Percentiles rank a stretch among this genome's conserved stretches.
Evolutionary conservation across 73 alveolate genomes (phyloP).

Genomic region (Breviolum minutum): DNA sequence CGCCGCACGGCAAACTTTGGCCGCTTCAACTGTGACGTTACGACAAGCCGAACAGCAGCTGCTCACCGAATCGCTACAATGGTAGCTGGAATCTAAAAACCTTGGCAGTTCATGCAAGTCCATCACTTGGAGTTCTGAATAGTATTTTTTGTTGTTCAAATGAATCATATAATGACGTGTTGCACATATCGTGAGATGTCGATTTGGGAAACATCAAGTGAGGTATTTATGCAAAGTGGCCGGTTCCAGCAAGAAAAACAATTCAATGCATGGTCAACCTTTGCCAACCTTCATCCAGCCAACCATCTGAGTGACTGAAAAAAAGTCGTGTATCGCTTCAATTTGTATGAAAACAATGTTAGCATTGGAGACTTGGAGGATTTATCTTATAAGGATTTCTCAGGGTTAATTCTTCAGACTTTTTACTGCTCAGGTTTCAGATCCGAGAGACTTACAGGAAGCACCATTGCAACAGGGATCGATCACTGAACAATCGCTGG

Average conservation of each 20-base stretch:
- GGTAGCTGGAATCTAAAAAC: constrained; percentile 67
- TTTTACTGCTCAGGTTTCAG: not conserved
- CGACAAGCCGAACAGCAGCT: constrained; percentile 42
- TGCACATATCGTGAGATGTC: not conserved
- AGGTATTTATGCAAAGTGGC: no score
- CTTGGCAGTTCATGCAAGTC: not conserved
- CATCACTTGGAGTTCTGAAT: no score
- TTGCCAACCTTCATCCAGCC: no score
- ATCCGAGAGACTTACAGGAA: constrained; percentile 13
- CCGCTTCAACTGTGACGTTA: constrained; percentile 54
- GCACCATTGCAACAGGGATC: constrained; percentile 64
- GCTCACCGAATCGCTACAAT: constrained; percentile 74
- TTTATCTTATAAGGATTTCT: not conserved
- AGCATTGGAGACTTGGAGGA: no score
- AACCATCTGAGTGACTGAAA: no score
- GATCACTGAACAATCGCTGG: constrained; percentile 1
- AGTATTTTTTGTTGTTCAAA: not conserved
- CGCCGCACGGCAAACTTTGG: constrained; percentile 28
- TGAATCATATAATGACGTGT: not conserved
- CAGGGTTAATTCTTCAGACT: not conserved
- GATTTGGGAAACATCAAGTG: no score
- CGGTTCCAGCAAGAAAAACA: no score
- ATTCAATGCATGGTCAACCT: no score
- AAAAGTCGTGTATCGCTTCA: no score
- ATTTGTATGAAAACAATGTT: no score